Percentiles rank a stretch among this genome's conserved stretches.
phyloP scores from a whole-genome alignment of 179 eudicot species.

The Actinidia chinensis region DNA sequence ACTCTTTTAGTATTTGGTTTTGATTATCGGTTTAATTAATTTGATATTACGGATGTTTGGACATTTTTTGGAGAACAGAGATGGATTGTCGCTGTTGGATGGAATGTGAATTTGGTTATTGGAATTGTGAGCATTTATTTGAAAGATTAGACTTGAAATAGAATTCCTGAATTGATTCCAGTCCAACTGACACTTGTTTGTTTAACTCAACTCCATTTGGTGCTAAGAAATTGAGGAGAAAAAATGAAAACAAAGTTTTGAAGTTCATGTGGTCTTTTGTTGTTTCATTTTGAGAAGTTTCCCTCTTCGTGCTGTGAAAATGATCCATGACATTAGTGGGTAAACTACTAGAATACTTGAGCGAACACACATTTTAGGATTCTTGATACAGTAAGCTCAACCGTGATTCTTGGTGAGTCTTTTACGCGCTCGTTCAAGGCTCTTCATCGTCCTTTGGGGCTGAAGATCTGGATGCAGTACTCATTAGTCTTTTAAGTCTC shows the following conservation, averaged over 20 bases:
- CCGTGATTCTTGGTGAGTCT: neutral
- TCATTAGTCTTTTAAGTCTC: conserved; percentile 35
- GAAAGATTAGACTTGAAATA: neutral
- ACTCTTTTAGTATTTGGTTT: neutral
- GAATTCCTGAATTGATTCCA: neutral
- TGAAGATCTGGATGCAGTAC: conserved; percentile 11
- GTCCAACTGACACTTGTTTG: no score
- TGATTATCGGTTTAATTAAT: neutral
- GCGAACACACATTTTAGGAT: neutral
- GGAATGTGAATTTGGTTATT: neutral
- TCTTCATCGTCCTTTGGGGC: conserved; percentile 24
- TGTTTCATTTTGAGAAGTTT: no score
- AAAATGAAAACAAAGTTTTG: neutral
- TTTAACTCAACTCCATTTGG: no score
- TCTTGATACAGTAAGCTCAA: neutral
- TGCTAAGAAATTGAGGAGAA: neutral
- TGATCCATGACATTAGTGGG: neutral
- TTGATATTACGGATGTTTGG: neutral
- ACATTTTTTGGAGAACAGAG: neutral
- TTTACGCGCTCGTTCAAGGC: neutral
- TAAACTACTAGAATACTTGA: no score
- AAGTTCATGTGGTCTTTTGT: no score
- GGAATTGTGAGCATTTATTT: neutral
- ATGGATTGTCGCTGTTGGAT: neutral
- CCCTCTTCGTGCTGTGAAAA: no score